Evolutionary conservation across 805 yeast species (phyloP), one percentile per base, ranked within the genome.

Genomic region (Metschnikowia hibisci): DNA sequence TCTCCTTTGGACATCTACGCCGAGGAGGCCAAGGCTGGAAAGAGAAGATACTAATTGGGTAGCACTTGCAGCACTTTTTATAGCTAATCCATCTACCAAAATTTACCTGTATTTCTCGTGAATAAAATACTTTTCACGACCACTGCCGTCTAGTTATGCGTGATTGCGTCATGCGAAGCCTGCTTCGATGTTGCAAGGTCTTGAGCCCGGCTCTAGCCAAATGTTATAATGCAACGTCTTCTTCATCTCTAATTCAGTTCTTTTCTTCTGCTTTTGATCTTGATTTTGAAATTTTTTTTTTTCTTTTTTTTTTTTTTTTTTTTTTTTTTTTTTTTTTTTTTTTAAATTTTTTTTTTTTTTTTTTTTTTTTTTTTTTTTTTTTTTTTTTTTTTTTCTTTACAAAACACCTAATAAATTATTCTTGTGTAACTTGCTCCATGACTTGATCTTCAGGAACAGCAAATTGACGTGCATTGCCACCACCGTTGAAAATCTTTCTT

Each of bases 1-100:
- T 87, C 96, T 69, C 99, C 99, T 73, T 80, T 93, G 74, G 99
- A 93, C 69, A 81, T 84, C 68, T 90, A 84, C 82, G 82, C 91
- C 67, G 91, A 84, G 64, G 89, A 84, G 73, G 70, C 80, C 64
- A 48, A 49, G 52, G 79, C 76, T 56, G 65, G 78, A 69, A 84
- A 82, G 80, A 84, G 81, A 80, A 82, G 80, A 74, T 82, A 77
- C 77, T 83, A 82, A 76, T 55, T 69, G 58, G 34, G 22, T 27
- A 22, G 44, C 30, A 23, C 12, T 13, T 29, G 40, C 36, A 15
- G 26, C 30, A 14, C 18, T 18, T 32, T 30, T 41, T 41, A 22
- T 35, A 29, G 23, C 31, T 35, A 43, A 43, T 46, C 37, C 27
- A 29, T 35, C 32, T 32, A 30, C n/a, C 31, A 16, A 35, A 8